Percentiles rank a stretch among this genome's conserved stretches.
Conservation (phyloP, 371 early-diverging fungal species). For the Dipsacomyces acuminosporus region DNA sequence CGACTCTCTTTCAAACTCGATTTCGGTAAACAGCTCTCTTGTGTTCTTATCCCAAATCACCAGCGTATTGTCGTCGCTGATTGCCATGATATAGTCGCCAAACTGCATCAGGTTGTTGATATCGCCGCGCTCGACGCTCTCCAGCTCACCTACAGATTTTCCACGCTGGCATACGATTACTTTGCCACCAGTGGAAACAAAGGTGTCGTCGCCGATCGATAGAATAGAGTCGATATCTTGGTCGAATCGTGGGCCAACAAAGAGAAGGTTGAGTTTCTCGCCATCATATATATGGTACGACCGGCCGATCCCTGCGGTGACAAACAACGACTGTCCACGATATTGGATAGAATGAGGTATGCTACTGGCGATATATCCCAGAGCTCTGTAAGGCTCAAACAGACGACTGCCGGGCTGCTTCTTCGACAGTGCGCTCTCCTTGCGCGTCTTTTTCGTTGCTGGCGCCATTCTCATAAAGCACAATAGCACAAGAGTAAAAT, state of each 20-base stretch:
- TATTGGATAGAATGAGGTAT: constrained; percentile 74
- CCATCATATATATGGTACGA: constrained; percentile 84
- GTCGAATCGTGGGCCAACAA: constrained; percentile 66
- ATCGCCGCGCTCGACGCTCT: constrained; percentile 26
- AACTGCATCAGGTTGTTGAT: constrained; percentile 56
- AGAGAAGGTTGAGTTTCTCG: constrained; percentile 58
- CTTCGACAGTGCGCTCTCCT: constrained; percentile 1
- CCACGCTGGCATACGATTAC: constrained; percentile 69
- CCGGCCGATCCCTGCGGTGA: constrained; percentile 79
- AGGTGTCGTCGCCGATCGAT: constrained; percentile 63
- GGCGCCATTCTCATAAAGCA: no score
- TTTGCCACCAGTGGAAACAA: constrained; percentile 63
- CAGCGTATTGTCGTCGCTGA: constrained; percentile 74
- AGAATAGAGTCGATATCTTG: constrained; percentile 73
- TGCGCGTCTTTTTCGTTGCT: neutral
- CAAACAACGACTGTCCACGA: constrained; percentile 69
- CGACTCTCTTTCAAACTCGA: constrained; percentile 63
- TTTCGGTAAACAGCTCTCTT: constrained; percentile 67
- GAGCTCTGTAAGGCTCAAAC: constrained; percentile 80
- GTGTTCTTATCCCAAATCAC: constrained; percentile 69
- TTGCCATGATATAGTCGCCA: constrained; percentile 71
- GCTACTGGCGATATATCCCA: constrained; percentile 83
- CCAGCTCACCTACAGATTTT: constrained; percentile 52
- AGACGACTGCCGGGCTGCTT: constrained; percentile 48
- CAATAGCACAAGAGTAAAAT: no score